Conservation (phyloP, 441 rosid species). For the Biscutella laevigata region DNA sequence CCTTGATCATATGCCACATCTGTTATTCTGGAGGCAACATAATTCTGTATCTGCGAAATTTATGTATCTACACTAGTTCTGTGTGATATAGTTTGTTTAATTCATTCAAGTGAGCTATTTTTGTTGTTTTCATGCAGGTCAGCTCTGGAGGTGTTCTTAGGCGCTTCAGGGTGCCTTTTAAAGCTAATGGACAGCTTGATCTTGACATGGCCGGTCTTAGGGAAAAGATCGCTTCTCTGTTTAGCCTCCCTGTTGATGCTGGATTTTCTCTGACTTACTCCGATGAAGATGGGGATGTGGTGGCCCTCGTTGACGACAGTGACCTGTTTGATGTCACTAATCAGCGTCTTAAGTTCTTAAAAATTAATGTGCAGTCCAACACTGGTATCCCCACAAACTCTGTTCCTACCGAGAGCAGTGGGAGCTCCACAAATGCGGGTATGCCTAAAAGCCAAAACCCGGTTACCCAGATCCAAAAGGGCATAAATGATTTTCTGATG, state of each 20-base stretch:
- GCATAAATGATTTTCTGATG: slow-evolving; percentile 44
- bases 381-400: slow-evolving; percentile 26
- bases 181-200: slow-evolving; percentile 49
- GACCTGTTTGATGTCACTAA: slow-evolving; percentile 63
- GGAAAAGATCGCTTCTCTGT: slow-evolving; percentile 53
- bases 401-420: slow-evolving; percentile 37
- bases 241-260: slow-evolving; percentile 43
- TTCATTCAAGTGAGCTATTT: neutral
- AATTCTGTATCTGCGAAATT: neutral
- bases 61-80: neutral
- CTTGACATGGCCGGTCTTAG: slow-evolving; percentile 51
- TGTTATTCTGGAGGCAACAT: neutral
- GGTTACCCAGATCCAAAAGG: slow-evolving; percentile 26
- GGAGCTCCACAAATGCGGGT: slow-evolving; percentile 46
- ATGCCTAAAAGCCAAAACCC: slow-evolving; percentile 33
- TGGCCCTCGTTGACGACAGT: slow-evolving; percentile 65
- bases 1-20: neutral
- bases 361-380: slow-evolving; percentile 42
- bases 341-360: slow-evolving; percentile 64
- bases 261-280: slow-evolving; percentile 53
- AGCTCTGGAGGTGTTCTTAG: slow-evolving; percentile 61
- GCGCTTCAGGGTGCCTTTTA: slow-evolving; percentile 58
- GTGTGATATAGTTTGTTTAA: neutral
- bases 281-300: slow-evolving; percentile 97
- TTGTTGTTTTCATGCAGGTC: slow-evolving; percentile 38